Evolutionary conservation across 2,329 filamentous ascomycete species (phyloP), one percentile per base, ranked within the genome.

Genomic region (Hymenoscyphus fructigenus): DNA sequence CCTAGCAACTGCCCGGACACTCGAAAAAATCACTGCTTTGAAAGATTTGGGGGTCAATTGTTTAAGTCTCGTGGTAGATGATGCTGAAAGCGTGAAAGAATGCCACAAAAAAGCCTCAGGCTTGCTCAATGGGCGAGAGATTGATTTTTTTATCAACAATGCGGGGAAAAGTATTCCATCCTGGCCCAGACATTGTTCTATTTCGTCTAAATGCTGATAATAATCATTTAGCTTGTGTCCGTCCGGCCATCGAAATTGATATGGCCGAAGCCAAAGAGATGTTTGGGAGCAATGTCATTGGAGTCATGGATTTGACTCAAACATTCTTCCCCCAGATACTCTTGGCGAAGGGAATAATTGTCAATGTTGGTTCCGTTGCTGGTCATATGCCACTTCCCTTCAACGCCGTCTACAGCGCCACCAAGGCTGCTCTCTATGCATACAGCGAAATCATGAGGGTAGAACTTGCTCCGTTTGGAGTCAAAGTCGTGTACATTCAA

Each of bases 121-220:
- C 15, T 68, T 74, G 12, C 76, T 77, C 0, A 76, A 73, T 34
- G 76, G 76, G 23, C 75, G 67, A 28, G 59, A 41, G 4, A 73
- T 82, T 9, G 77, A 81, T 64, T 75, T 69, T 28, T 72, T 81
- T 3, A 71, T 81, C 62, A 82, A 82, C 69, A 82, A 81, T 69
- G 77, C 80, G 3, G 79, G 77, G 20, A 60, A 14, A 55, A 59
- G 62, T 64, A 29, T 17, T 29, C 34, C 28, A 26, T 26, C 14
- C 10, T 20, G n/a, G 28, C 10, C 12, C 1, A 14, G 28, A 15
- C 15, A 26, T 4, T 9, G n/a, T 32, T 10, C 28, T 17, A n/a
- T 14, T n/a, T n/a, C n/a, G n/a, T n/a, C n/a, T n/a, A n/a, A n/a
- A 36, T 23, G 28, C 41, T 44, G 10, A 17, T 23, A n/a, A 29